A percentile compares a stretch with the other conserved stretches of the same genome.
These are phyloP conservation scores for Citrus sp. DNA, from an alignment of 345 rosid genomes.

Conservation along the genomic window DNA sequence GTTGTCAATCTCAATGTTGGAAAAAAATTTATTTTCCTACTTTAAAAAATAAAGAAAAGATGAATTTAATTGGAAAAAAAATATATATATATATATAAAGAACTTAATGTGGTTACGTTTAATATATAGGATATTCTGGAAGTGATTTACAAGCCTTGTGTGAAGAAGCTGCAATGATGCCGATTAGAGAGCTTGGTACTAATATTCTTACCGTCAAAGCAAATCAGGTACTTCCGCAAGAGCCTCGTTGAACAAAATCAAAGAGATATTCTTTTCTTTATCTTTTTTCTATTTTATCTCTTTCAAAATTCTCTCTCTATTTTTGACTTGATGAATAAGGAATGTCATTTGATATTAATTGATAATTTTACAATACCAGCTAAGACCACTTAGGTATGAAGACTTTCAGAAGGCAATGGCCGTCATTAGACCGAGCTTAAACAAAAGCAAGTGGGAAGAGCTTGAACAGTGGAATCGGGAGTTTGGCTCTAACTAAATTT, in stretches of 20 bases:
- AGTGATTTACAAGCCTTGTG: constrained; percentile 97
- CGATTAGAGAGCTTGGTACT: constrained; percentile 94
- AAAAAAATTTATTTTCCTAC: background rate
- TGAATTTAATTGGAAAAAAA: background rate
- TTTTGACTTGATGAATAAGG: background rate
- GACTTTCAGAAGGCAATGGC: constrained; percentile 82
- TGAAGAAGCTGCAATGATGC: constrained; percentile 99
- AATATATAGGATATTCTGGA: constrained; percentile 80
- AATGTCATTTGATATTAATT: background rate
- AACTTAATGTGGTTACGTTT: background rate
- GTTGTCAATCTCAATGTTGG: background rate
- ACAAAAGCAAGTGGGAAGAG: constrained; percentile 88
- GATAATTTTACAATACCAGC: constrained; percentile 38
- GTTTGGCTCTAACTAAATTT: constrained; percentile 63
- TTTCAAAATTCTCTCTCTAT: background rate
- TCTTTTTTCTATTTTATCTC: no score
- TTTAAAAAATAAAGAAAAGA: background rate
- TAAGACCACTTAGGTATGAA: constrained; percentile 68
- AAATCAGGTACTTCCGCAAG: constrained; percentile 57
- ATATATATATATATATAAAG: background rate
- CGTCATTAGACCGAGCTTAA: constrained; percentile 87
- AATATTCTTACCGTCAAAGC: constrained; percentile 75
- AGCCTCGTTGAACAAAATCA: background rate
- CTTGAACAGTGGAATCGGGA: constrained; percentile 87
- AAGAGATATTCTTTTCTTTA: no score